Percentiles rank a stretch among this genome's conserved stretches.
phyloP scores from a whole-genome alignment of 495 filamentous ascomycete species.

The Staphylotrichum longicolle region DNA sequence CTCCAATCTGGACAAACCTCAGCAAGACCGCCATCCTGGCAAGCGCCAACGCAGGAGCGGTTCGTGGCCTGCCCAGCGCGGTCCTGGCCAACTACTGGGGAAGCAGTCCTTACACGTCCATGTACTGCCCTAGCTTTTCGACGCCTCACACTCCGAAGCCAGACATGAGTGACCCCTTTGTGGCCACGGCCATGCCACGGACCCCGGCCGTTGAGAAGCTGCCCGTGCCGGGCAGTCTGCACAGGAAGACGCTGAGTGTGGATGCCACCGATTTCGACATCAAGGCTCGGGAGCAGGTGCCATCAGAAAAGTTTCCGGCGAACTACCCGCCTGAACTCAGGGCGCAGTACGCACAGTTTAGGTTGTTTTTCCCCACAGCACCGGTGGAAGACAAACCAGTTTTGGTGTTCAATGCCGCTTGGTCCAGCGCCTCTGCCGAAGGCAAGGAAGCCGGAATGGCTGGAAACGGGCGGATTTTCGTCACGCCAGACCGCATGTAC shows the following conservation, averaged over 20 bases:
- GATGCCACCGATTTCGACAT: conserved; percentile 53
- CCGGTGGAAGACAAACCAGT: conserved; percentile 71
- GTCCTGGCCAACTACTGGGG: conserved; percentile 94
- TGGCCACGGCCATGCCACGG: conserved; percentile 38
- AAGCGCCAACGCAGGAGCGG: conserved; percentile 63
- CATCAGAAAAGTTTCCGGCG: conserved; percentile 64
- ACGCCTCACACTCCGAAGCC: conserved; percentile 23
- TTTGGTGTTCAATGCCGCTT: conserved; percentile 59
- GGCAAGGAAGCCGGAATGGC: conserved; percentile 40
- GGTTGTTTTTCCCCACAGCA: conserved; percentile 82
- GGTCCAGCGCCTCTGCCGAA: conserved; percentile 45
- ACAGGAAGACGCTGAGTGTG: conserved; percentile 80
- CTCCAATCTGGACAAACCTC: conserved; percentile 81
- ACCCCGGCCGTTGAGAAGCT: conserved; percentile 38
- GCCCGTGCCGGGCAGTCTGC: conserved; percentile 36
- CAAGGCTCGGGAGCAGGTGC: conserved; percentile 33
- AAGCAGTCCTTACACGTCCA: conserved; percentile 75
- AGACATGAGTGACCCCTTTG: conserved; percentile 54
- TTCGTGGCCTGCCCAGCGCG: conserved; percentile 72
- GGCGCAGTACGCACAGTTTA: conserved; percentile 89
- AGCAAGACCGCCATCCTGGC: conserved; percentile 83
- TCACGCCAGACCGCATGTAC: conserved; percentile 81
- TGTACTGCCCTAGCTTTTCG: conserved; percentile 54
- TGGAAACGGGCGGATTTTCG: conserved; percentile 75
- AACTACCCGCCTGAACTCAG: conserved; percentile 81